A percentile compares a stretch with the other conserved stretches of the same genome.
These are phyloP conservation scores for Ceratobasidium sp. DNA, from an alignment of 1,284 basidiomycete species.

Conservation along the genomic window DNA sequence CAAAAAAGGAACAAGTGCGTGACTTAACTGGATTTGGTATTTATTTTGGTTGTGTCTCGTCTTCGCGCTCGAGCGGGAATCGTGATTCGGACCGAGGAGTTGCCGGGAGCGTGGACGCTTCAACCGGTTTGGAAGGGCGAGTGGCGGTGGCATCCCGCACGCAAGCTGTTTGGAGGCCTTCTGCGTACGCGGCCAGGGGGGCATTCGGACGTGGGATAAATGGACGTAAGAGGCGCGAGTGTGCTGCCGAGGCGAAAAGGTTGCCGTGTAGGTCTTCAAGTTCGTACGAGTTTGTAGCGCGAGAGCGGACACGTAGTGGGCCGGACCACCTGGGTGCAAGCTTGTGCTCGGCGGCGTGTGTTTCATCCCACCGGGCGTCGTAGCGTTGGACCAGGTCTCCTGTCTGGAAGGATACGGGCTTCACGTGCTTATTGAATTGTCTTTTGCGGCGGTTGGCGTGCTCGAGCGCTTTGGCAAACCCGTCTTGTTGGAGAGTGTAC, in stretches of 20 bases:
- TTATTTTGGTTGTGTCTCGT: slow-evolving; percentile 2
- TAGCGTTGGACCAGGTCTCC: slow-evolving; percentile 45
- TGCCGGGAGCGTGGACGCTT: not conserved
- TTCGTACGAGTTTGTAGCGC: slow-evolving; percentile 28
- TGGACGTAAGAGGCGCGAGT: not conserved
- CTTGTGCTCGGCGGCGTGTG: slow-evolving; percentile 31
- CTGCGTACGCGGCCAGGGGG: not conserved
- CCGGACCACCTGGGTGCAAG: slow-evolving; percentile 41
- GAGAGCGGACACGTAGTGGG: slow-evolving; percentile 24
- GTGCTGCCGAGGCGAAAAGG: not conserved
- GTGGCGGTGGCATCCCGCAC: not conserved
- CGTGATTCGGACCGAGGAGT: not conserved
- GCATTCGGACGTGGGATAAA: slow-evolving; percentile 17
- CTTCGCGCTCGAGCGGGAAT: not conserved
- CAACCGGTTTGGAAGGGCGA: not conserved
- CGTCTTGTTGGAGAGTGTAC: slow-evolving; percentile 39
- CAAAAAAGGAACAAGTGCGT: no score
- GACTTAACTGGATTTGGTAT: not conserved
- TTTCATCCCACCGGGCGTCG: slow-evolving; percentile 38
- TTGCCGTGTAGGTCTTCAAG: slow-evolving; percentile 32
- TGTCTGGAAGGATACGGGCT: not conserved
- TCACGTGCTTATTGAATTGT: slow-evolving; percentile 29
- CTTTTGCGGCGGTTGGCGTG: slow-evolving; percentile 38
- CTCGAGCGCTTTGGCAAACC: slow-evolving; percentile 8
- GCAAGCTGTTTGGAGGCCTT: not conserved